Evolutionary conservation across 306 rosid genomes (phyloP), one percentile per base, ranked within the genome.

Genomic region (Acacia confusa): DNA sequence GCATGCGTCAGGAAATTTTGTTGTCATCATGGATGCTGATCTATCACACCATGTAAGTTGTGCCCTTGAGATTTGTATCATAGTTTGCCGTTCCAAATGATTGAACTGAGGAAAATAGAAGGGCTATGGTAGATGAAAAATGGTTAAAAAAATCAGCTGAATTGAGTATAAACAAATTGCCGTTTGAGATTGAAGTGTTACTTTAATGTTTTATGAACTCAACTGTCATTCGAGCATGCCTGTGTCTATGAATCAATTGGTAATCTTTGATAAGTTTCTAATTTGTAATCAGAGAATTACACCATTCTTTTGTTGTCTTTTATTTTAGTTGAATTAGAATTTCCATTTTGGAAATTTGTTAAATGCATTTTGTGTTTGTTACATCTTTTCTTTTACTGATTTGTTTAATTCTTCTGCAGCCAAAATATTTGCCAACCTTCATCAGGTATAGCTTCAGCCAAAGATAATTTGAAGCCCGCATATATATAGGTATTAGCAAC

Each of bases 21-120:
- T 93, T 78, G 94, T 93, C 68, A 95, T 95, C 85, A 92, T 93
- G 98, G 98, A 95, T 86, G 99, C 97, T 64, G 97, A 95, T 88
- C 88, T 95, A 68, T 92, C 99, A 5, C 98, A 95, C 75, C 99
- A 92, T 81, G 99, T 92, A 85, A 89, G 96, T 84, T 57, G 32
- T 73, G 68, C 44, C 41, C 20, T 67, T 72, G 32, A 47, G 77
- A 57, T 72, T 19, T 70, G 15, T 19, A 73, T 52, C 27, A 64
- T 79, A 68, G 19, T 50, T 82, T 86, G 65, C 68, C 44, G 73
- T 82, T 72, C 11, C 63, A 38, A 75, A 57, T 72, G 43, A 32
- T 43, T 67, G 10, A 48, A 69, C 81, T 2, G 4, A n/a, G 61
- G 66, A 15, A 34, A 50, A 30, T 47, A 17, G 4, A 8, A 28